A percentile compares a stretch with the other conserved stretches of the same genome.
Evolutionary conservation across 2,329 filamentous ascomycete species (phyloP).

Genomic region (Nemania sp.): DNA sequence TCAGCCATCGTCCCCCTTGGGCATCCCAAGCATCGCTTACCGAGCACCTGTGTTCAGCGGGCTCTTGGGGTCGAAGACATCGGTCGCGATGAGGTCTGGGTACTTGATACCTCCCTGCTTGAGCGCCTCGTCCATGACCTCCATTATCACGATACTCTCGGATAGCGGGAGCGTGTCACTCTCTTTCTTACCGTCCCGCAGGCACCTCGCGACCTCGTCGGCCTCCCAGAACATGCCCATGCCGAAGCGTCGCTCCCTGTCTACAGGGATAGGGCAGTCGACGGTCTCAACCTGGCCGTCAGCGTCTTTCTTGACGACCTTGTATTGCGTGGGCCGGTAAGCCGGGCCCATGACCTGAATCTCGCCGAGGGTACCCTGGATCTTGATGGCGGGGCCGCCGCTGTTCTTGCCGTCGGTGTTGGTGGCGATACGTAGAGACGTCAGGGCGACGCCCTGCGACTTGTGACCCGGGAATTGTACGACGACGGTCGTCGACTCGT

Average conservation of each 20-base stretch:
- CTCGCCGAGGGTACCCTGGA: slow-evolving; percentile 81
- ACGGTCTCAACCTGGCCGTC: slow-evolving; percentile 55
- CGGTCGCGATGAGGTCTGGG: slow-evolving; percentile 60
- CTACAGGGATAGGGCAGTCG: slow-evolving; percentile 58
- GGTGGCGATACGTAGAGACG: slow-evolving; percentile 64
- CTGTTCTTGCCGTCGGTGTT: slow-evolving; percentile 65
- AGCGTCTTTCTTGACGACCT: slow-evolving; percentile 60
- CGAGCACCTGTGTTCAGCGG: slow-evolving; percentile 57
- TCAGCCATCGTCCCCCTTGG: background rate
- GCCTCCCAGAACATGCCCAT: slow-evolving; percentile 92
- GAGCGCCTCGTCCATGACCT: slow-evolving; percentile 63
- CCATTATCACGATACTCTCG: slow-evolving; percentile 86
- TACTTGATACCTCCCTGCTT: slow-evolving; percentile 58
- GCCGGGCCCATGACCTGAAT: slow-evolving; percentile 78
- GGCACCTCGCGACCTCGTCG: slow-evolving; percentile 74
- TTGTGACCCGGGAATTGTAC: slow-evolving; percentile 72
- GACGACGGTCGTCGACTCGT: slow-evolving; percentile 79
- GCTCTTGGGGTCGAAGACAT: slow-evolving; percentile 63
- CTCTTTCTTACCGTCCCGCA: slow-evolving; percentile 78
- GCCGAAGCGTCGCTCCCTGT: slow-evolving; percentile 58
- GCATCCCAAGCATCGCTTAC: slow-evolving; percentile 5
- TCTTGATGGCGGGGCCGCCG: slow-evolving; percentile 70
- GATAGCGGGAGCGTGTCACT: slow-evolving; percentile 70
- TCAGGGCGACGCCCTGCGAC: slow-evolving; percentile 74
- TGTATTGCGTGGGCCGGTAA: slow-evolving; percentile 69